A percentile compares a stretch with the other conserved stretches of the same genome.
Evolutionary conservation across 495 filamentous ascomycete genomes (phyloP).

Genomic region (Aspergillus nidulans): DNA sequence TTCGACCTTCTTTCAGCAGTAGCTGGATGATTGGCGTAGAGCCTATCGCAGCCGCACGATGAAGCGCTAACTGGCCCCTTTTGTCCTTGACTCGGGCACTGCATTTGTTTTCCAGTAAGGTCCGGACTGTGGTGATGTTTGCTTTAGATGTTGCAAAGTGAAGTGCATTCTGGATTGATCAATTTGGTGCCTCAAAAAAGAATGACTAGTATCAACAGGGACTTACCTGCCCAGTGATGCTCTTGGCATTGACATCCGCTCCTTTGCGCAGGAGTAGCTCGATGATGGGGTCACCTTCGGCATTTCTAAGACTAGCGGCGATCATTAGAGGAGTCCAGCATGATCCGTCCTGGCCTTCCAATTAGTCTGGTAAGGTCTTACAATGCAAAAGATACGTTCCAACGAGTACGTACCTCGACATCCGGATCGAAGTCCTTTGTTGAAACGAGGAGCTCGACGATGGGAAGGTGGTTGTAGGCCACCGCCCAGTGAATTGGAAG

Average conservation of each 20-base stretch:
- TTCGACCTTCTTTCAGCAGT: slow-evolving; percentile 67
- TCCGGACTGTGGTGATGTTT: slow-evolving; percentile 75
- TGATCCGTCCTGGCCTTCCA: slow-evolving; percentile 63
- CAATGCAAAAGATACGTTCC: background rate
- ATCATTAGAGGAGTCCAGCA: slow-evolving; percentile 98
- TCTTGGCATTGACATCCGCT: slow-evolving; percentile 79
- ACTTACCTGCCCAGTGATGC: slow-evolving; percentile 56
- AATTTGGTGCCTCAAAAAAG: background rate
- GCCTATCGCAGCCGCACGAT: slow-evolving; percentile 87
- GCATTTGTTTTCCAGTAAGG: slow-evolving; percentile 69
- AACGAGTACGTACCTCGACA: slow-evolving; percentile 56
- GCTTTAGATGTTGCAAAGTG: slow-evolving; percentile 90
- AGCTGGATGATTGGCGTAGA: slow-evolving; percentile 79
- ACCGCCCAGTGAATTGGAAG: slow-evolving; percentile 94
- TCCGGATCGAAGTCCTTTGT: slow-evolving; percentile 80
- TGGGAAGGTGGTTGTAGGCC: slow-evolving; percentile 73
- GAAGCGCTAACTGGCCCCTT: slow-evolving; percentile 78
- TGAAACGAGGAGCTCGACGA: slow-evolving; percentile 65
- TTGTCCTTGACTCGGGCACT: slow-evolving; percentile 81
- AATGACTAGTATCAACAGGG: background rate
- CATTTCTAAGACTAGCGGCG: slow-evolving; percentile 70
- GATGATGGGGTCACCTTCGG: slow-evolving; percentile 49
- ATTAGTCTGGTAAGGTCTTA: background rate
- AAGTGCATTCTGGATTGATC: slow-evolving; percentile 59
- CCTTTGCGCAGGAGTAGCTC: slow-evolving; percentile 74